Evolutionary conservation across 306 rosid genomes (phyloP), one percentile per base, ranked within the genome.

Genomic region (Glycine latifolia): DNA sequence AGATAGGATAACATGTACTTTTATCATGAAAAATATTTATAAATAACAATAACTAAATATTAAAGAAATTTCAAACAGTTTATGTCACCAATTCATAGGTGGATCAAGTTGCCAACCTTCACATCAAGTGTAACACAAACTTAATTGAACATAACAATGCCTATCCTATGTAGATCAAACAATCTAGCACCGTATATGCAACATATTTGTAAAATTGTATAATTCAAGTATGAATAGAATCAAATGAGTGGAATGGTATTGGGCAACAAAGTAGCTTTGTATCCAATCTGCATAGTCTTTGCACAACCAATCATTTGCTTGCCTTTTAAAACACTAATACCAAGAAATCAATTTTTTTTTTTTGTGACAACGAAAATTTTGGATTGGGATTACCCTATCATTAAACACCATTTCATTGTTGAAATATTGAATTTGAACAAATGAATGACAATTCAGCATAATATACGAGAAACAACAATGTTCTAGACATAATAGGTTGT

Each of bases 401-500:
- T 77, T 41, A 48, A 77, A 44, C 54, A 20, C 12, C 31, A 67
- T 6, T 37, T 9, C 61, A 47, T 31, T 15, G 58, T 53, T 20
- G 14, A 4, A 77, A 60, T 1, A 46, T 48, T 77, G 65, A 1
- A 59, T 73, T 70, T 33, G 2, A 53, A 20, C 37, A 78, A 53
- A 52, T 53, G 54, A 54, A 55, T 68, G 35, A 41, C 6, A 31
- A 37, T 71, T 67, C 2, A 54, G 12, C 20, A 56, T 7, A 52
- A 65, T 59, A 70, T 26, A n/a, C 4, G 35, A 26, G 61, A 78
- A 39, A 65, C 12, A 10, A 14, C 13, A 2, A 2, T 71, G 62
- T 81, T 71, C 9, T 74, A 78, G 1, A 89, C 83, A 49, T 17
- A n/a, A 49, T 7, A 71, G 53, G 12, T 56, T 26, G 31, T 26